Evolutionary conservation across 2,329 filamentous ascomycete species (phyloP).

Genomic region (Trichoderma sp.): DNA sequence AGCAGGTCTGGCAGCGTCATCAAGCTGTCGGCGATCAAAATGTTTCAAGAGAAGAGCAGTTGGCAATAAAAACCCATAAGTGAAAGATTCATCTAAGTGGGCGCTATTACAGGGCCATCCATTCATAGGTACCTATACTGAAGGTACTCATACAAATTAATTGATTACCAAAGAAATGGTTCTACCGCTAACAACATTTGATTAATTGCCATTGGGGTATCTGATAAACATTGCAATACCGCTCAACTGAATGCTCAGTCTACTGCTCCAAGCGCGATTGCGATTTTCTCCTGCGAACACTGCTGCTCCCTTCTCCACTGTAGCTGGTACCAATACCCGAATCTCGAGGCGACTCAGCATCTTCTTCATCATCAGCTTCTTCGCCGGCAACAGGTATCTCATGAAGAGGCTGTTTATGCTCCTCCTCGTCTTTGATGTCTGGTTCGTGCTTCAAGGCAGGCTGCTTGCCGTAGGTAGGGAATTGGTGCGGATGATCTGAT

Average conservation of each 20-base stretch:
- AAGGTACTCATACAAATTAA: background rate
- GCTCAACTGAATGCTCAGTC: background rate
- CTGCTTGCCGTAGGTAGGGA: slow-evolving; percentile 49
- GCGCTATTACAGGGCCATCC: background rate
- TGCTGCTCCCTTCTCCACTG: slow-evolving; percentile 44
- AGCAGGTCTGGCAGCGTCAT: background rate
- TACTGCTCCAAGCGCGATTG: slow-evolving; percentile 33
- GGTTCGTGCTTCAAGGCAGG: slow-evolving; percentile 48
- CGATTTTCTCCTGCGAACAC: slow-evolving; percentile 41
- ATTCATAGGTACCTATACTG: no score
- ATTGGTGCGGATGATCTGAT: slow-evolving; percentile 51
- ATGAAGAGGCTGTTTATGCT: slow-evolving; percentile 36
- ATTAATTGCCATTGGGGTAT: background rate
- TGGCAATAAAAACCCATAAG: background rate
- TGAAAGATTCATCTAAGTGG: background rate
- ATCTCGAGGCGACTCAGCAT: slow-evolving; percentile 43
- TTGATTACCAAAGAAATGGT: background rate
- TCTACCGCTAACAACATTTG: background rate
- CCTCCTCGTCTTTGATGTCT: slow-evolving; percentile 43
- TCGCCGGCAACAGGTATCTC: slow-evolving; percentile 43
- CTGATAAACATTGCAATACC: background rate
- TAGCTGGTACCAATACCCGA: slow-evolving; percentile 61
- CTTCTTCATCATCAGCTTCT: slow-evolving; percentile 54
- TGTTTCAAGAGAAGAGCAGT: background rate
- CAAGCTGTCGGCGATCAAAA: background rate